Percentiles rank a stretch among this genome's conserved stretches.
phyloP scores from a whole-genome alignment of 2,329 filamentous ascomycete species.

The Furcasterigmium sp. region DNA sequence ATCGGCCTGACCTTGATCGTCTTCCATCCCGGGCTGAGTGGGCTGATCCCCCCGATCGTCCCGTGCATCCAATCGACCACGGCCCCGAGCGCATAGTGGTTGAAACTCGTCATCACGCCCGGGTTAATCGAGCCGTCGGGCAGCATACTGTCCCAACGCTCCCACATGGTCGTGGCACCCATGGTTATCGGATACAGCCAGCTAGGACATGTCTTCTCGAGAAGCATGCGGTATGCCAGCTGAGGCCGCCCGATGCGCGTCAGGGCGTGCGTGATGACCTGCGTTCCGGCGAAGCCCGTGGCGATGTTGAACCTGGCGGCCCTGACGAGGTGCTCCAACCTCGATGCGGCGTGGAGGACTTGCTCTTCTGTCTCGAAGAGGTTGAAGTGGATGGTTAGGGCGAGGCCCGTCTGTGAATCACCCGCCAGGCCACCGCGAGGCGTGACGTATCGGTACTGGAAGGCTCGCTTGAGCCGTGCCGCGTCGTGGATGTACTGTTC shows the following conservation, averaged over 20 bases:
- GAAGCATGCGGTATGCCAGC: slow-evolving; percentile 39
- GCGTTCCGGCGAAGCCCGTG: slow-evolving; percentile 18
- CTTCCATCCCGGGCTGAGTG: slow-evolving; percentile 30
- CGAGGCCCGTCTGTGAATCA: slow-evolving; percentile 15
- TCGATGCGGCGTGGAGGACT: neutral
- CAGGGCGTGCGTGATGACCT: slow-evolving; percentile 18
- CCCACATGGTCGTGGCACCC: slow-evolving; percentile 43
- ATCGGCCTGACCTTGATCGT: slow-evolving; percentile 24
- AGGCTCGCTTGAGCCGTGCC: slow-evolving; percentile 3
- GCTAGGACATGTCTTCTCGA: slow-evolving; percentile 35
- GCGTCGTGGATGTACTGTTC: neutral
- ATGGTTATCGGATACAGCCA: slow-evolving; percentile 42
- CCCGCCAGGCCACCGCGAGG: slow-evolving; percentile 6
- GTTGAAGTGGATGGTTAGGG: slow-evolving; percentile 13
- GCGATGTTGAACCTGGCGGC: slow-evolving; percentile 5
- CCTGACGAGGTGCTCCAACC: neutral
- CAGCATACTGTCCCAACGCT: slow-evolving; percentile 43
- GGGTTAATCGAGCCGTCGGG: slow-evolving; percentile 37
- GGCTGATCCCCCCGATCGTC: slow-evolving; percentile 32
- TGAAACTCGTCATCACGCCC: slow-evolving; percentile 42
- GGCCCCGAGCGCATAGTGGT: slow-evolving; percentile 43
- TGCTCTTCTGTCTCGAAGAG: slow-evolving; percentile 4
- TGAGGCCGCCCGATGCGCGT: slow-evolving; percentile 18
- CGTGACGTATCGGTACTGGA: slow-evolving; percentile 16
- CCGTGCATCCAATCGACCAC: slow-evolving; percentile 41